Evolutionary conservation across 441 rosid genomes (phyloP).

Genomic region (Erysimum pusillum): DNA sequence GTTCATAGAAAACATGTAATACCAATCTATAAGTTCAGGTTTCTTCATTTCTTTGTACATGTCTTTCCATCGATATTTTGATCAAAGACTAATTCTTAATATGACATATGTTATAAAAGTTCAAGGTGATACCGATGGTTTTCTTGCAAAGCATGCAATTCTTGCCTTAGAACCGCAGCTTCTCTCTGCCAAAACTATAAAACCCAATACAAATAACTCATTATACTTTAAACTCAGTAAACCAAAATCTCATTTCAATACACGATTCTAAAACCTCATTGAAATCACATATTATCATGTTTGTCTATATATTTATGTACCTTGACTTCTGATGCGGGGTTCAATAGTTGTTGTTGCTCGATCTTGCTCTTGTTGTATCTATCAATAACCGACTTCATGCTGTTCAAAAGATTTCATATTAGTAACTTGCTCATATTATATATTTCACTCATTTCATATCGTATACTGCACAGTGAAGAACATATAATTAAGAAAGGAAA

Average conservation of each 20-base stretch:
- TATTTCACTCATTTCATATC: conserved; percentile 20
- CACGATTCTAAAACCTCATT: not conserved
- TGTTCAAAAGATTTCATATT: conserved; percentile 48
- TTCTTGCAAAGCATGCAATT: conserved; percentile 82
- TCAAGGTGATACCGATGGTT: conserved; percentile 66
- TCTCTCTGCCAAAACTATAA: conserved; percentile 91
- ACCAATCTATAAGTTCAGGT: not conserved
- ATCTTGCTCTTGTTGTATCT: conserved; percentile 81
- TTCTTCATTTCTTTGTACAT: conserved; percentile 15
- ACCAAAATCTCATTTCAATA: not conserved
- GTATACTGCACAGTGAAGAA: no score
- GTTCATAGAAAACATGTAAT: conserved; percentile 17
- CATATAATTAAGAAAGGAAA: no score
- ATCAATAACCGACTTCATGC: conserved; percentile 84
- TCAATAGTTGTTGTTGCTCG: conserved; percentile 69
- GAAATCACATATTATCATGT: conserved; percentile 7
- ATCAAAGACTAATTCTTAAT: not conserved
- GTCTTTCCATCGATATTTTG: not conserved
- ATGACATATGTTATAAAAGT: conserved; percentile 7
- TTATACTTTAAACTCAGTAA: not conserved
- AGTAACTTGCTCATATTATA: conserved; percentile 1
- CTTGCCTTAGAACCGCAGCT: conserved; percentile 85
- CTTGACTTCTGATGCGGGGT: conserved; percentile 80
- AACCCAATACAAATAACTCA: conserved; percentile 24
- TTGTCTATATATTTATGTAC: conserved; percentile 45